Percentiles rank a stretch among this genome's conserved stretches.
phyloP scores from a whole-genome alignment of 345 rosid species.

The Heritiera littoralis region DNA sequence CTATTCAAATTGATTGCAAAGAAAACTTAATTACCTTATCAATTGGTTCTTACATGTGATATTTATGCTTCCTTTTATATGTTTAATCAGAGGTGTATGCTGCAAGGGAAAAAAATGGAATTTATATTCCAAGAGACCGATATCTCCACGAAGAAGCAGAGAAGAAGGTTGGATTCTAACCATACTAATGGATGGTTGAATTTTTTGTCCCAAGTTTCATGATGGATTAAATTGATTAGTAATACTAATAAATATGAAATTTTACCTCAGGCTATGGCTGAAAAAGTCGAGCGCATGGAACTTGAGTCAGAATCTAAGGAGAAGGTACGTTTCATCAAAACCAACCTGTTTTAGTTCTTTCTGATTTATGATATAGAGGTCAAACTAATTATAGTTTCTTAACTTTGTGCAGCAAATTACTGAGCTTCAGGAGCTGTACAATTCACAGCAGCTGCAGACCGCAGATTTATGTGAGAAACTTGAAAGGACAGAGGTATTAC shows the following conservation, averaged over 20 bases:
- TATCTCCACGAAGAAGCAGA: constrained; percentile 93
- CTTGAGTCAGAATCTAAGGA: constrained; percentile 81
- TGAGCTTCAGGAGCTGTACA: constrained; percentile 89
- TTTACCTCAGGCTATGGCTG: constrained; percentile 81
- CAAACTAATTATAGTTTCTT: constrained; percentile 26
- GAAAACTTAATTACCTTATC: neutral
- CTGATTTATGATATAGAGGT: neutral
- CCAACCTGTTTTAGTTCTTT: constrained; percentile 2
- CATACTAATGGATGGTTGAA: constrained; percentile 10
- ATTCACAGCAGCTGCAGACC: constrained; percentile 70
- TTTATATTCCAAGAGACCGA: constrained; percentile 91
- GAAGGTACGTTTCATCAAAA: constrained; percentile 46
- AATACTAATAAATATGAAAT: constrained; percentile 20
- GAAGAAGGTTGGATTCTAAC: constrained; percentile 66
- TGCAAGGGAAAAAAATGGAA: constrained; percentile 97
- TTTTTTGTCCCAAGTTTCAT: constrained; percentile 16
- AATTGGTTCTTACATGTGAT: constrained; percentile 15
- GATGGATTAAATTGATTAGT: constrained; percentile 14
- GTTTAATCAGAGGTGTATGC: constrained; percentile 80
- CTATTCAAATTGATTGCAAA: constrained; percentile 19
- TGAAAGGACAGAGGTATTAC: constrained; percentile 78
- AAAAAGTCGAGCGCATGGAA: constrained; percentile 93
- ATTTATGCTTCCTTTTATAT: constrained; percentile 13
- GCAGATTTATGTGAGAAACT: constrained; percentile 77
- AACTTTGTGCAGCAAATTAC: constrained; percentile 57